Evolutionary conservation across 257 asterid species (phyloP), one percentile per base, ranked within the genome.

Genomic region (Salvia hispanica): DNA sequence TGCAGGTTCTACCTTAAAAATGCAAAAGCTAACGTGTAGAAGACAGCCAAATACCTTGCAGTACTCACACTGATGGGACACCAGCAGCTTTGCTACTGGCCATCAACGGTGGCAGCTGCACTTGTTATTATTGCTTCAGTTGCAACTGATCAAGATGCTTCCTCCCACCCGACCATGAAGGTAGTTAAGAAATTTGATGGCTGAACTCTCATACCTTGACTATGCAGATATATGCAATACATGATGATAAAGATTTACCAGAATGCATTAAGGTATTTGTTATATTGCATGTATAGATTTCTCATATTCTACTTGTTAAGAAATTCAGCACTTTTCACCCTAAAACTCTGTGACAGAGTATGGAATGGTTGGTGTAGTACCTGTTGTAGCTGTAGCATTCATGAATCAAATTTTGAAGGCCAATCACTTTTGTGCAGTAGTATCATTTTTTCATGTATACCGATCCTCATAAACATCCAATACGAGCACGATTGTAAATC

Each of bases 51-150:
- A 54, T 80, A 87, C 78, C 76, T 94, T 52, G 95, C 95, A 68
- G 81, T 89, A 63, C 86, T 94, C 62, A 83, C 95, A n/a, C 82
- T 91, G 72, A 83, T 85, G 69, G 88, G 98, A 67, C 95, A 83
- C 72, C 93, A 94, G 77, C 98, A 87, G 77, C 95, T 91, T 47
- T 82, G 91, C 83, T 91, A 73, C 67, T 91, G 99, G 95, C 98
- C 99, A 42, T 94, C 97, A 21, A 85, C 95, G 64, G 91, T 91
- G 47, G 99, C 99, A 69, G 96, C 99, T 64, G 94, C 84, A 9
- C 83, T 91, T n/a, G 96, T 91, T 66, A 83, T 91, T 70, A 90
- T 94, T 52, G 91, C 96, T 74, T 84, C 85, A 28, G 70, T 75
- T 52, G 95, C 89, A 52, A 75, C 83, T 50, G 73, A 84, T 72